Conservation (phyloP, 2,329 filamentous ascomycete species). For the Colletotrichum lindemuthianum region DNA sequence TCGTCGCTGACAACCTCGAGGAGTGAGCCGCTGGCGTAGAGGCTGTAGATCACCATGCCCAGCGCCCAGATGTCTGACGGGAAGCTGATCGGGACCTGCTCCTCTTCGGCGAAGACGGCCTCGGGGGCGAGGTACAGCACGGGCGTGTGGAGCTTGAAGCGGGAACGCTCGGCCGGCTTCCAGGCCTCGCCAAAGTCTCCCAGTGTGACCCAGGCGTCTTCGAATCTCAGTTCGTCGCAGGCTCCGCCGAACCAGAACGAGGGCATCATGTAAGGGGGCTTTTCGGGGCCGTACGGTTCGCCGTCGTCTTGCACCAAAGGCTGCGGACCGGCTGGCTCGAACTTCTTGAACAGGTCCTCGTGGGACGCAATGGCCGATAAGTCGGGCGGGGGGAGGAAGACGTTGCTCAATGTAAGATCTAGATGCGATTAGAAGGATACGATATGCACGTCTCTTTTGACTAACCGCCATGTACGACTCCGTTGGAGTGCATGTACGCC, state of each 20-base stretch:
- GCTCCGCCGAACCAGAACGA: neutral
- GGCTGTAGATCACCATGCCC: neutral
- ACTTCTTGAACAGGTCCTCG: neutral
- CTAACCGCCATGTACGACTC: neutral
- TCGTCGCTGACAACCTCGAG: neutral
- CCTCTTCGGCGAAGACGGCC: neutral
- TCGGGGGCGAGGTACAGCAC: neutral
- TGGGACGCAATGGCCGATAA: neutral
- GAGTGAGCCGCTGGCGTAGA: neutral
- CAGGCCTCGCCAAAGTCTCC: neutral
- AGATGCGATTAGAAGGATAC: neutral
- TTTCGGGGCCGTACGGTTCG: neutral
- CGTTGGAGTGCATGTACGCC: neutral
- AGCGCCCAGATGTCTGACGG: neutral
- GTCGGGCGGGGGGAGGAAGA: neutral
- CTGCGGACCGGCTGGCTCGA: neutral
- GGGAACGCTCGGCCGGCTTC: neutral
- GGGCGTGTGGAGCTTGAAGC: neutral
- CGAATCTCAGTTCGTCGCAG: neutral
- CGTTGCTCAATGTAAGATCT: neutral
- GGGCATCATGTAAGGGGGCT: neutral
- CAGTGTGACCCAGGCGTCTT: neutral
- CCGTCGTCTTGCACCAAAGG: too few relatives aligned
- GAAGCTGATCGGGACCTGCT: neutral
- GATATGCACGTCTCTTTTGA: too few relatives aligned